Evolutionary conservation across 225 moss, liverwort and hornwort species (phyloP).

Genomic region (Takakia lepidozioides): DNA sequence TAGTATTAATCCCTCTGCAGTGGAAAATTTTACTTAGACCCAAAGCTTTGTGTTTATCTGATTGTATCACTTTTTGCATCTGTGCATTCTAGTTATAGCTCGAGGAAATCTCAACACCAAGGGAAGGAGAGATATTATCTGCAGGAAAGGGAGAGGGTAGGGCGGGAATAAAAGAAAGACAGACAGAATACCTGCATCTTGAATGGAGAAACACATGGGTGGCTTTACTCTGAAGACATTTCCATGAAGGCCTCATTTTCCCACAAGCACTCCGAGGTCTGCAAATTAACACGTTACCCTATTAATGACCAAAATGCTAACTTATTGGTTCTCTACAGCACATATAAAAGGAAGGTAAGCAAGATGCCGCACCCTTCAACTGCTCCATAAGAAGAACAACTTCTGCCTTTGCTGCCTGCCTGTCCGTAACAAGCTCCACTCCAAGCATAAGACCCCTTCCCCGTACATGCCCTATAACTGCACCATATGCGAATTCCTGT

Average conservation of each 20-base stretch:
- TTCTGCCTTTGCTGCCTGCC: conserved; percentile 73
- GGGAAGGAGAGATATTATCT: too few relatives aligned
- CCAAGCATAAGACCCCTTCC: conserved; percentile 96
- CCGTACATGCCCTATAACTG: conserved; percentile 93
- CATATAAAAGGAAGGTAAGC: too few relatives aligned
- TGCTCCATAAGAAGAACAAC: conserved; percentile 78
- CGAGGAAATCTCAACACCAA: too few relatives aligned
- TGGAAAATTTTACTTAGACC: too few relatives aligned
- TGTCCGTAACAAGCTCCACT: conserved; percentile 87
- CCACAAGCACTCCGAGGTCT: conserved; percentile 94
- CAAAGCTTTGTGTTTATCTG: too few relatives aligned
- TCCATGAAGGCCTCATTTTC: conserved; percentile 91
- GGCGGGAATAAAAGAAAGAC: background rate
- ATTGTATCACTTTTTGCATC: too few relatives aligned
- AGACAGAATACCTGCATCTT: conserved; percentile 36
- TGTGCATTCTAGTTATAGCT: too few relatives aligned
- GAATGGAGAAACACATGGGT: conserved; percentile 53
- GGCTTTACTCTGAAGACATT: conserved; percentile 97
- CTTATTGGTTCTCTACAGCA: too few relatives aligned
- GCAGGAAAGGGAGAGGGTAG: background rate
- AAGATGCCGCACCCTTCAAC: conserved; percentile 82
- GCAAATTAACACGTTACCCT: too few relatives aligned
- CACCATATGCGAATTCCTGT: too few relatives aligned
- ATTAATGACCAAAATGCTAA: too few relatives aligned
- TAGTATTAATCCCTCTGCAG: too few relatives aligned